Conservation (phyloP, 1,139 yeast genomes). For the Blastobotrys ciferrii region DNA sequence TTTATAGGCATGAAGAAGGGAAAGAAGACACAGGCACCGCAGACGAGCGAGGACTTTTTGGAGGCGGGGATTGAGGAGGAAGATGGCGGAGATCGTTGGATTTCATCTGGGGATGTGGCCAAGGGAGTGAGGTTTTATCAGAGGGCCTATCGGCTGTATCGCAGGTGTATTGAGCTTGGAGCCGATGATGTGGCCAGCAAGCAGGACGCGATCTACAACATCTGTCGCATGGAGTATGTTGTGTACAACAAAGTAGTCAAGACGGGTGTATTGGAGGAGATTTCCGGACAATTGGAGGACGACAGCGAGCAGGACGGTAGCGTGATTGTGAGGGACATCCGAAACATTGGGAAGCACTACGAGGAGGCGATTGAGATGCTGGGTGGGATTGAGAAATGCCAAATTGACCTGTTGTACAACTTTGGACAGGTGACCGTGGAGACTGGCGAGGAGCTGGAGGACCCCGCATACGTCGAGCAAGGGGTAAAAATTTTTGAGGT, state of each 20-base stretch:
- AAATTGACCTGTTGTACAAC: conserved; percentile 30
- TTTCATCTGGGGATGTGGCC: conserved; percentile 32
- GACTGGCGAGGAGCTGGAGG: conserved; percentile 29
- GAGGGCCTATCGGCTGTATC: conserved; percentile 26
- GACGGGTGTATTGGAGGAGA: conserved; percentile 22
- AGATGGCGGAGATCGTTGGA: conserved; percentile 35
- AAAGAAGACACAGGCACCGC: conserved; percentile 14
- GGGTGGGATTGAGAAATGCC: conserved; percentile 15
- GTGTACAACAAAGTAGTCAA: conserved; percentile 28
- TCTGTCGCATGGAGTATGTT: conserved; percentile 31
- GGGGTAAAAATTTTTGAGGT: conserved; percentile 26
- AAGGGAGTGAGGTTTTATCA: conserved; percentile 34
- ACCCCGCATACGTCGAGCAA: conserved; percentile 15
- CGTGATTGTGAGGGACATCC: conserved; percentile 19
- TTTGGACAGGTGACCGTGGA: conserved; percentile 32
- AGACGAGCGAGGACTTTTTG: conserved; percentile 28
- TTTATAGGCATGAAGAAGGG: conserved; percentile 1
- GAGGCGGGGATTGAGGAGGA: conserved; percentile 32
- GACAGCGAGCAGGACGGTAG: conserved; percentile 14
- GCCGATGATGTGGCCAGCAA: conserved; percentile 15
- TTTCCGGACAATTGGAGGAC: conserved; percentile 16
- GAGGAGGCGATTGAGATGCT: conserved; percentile 20
- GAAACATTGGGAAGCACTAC: conserved; percentile 20
- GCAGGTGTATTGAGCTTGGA: conserved; percentile 20
- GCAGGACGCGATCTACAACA: conserved; percentile 31